phyloP scores from a whole-genome alignment of 495 filamentous ascomycete species.

The Corynascus novoguineensis region DNA sequence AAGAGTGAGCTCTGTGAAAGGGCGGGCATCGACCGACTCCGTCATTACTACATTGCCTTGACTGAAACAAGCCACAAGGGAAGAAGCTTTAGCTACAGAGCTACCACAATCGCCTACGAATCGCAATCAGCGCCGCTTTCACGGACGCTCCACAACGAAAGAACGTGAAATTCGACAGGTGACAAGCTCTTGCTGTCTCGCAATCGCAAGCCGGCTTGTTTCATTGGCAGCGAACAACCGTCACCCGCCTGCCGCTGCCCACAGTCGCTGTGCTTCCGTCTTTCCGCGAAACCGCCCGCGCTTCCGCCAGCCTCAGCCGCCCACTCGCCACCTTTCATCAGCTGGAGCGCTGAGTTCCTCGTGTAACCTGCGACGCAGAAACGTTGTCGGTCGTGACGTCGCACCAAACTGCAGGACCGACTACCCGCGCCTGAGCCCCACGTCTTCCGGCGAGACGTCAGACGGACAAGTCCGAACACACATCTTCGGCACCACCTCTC shows the following conservation, averaged over 20 bases:
- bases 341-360: neutral
- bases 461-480: neutral
- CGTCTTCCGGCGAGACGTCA: neutral
- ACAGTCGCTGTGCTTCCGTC: neutral
- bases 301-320: neutral
- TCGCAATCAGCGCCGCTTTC: neutral
- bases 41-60: slow-evolving; percentile 15
- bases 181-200: neutral
- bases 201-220: neutral
- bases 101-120: neutral
- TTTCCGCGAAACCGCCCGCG: no score
- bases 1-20: neutral
- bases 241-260: slow-evolving; percentile 1
- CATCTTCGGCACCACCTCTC: neutral
- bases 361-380: neutral
- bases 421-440: neutral
- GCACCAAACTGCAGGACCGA: neutral
- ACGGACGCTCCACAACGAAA: no score
- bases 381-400: neutral
- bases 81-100: neutral
- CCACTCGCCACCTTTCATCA: neutral
- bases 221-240: neutral
- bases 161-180: no score
- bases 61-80: neutral
- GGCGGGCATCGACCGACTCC: slow-evolving; percentile 1